A percentile compares a stretch with the other conserved stretches of the same genome.
These are phyloP conservation scores for Sporothrix euskadiensis DNA, from an alignment of 2,329 filamentous ascomycete species.

Conservation along the genomic window DNA sequence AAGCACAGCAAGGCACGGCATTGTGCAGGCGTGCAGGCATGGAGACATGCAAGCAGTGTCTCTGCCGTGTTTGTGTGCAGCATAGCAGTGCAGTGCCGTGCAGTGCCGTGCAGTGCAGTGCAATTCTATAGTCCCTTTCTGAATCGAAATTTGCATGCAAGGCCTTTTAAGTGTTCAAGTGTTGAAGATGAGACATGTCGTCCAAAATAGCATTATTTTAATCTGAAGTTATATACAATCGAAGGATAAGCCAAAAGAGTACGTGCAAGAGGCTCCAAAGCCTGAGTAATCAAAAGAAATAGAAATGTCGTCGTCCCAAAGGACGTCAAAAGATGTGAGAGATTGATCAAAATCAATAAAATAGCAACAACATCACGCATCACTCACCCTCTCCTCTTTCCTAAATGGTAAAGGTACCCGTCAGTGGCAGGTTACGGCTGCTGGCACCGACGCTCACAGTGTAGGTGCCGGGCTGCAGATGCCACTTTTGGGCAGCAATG, in stretches of 20 bases:
- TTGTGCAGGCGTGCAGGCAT: neutral
- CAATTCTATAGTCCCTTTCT: no score
- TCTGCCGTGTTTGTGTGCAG: neutral
- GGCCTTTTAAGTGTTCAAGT: neutral
- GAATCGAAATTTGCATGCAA: neutral
- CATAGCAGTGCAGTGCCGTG: neutral
- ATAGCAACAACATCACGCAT: neutral
- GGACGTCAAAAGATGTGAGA: neutral
- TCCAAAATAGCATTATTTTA: neutral
- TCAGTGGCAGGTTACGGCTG: constrained; percentile 46
- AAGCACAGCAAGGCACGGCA: constrained; percentile 9
- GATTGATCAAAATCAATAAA: neutral
- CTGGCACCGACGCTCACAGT: constrained; percentile 47
- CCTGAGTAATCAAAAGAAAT: neutral
- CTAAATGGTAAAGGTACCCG: constrained; percentile 40
- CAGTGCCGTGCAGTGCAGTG: no score
- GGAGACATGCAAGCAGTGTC: neutral
- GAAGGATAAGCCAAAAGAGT: neutral
- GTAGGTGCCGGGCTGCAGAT: constrained; percentile 47
- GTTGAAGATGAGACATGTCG: neutral
- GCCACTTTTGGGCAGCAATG: constrained; percentile 61
- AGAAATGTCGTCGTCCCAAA: neutral
- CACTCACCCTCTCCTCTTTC: neutral
- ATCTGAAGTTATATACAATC: neutral
- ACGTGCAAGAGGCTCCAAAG: neutral